Evolutionary conservation across 805 yeast genomes (phyloP), one percentile per base, ranked within the genome.

Genomic region (Saccharomycopsis fodiens): DNA sequence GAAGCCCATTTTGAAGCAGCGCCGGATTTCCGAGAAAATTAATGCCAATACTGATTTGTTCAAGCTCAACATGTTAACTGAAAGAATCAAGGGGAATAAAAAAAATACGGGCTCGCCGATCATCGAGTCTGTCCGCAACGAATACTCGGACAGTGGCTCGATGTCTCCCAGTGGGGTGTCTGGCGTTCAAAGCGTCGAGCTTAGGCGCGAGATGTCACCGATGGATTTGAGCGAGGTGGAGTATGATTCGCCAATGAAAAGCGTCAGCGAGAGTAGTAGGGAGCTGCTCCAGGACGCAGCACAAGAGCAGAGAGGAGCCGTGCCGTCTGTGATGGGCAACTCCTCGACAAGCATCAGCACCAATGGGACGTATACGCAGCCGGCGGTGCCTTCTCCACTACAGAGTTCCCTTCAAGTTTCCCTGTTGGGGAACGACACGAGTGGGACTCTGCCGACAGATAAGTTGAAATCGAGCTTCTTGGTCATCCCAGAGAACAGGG

Each of bases 11-110:
- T 60, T 70, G 51, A 70, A 70, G 52, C 62, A 65, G 54, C 58
- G 74, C 43, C 69, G 73, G 6, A 68, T 70, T 29, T 63, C 68
- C 50, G 74, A 68, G 49, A 62, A 62, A 57, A 68, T 70, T 60
- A 68, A 70, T 31, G 64, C 70, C 38, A 74, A 70, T 56, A 63
- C 70, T 30, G 68, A 69, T 23, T 42, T 52, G 22, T 43, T 50
- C 15, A 50, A 52, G 40, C 32, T 50, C 16, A 47, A 38, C 17
- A 43, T 46, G 17, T 32, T 42, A 13, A 22, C 40, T 2, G 41
- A 23, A 16, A 25, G 35, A 6, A 36, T 17, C 22, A 21, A 36
- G 22, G n/a, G 7, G 13, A 4, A 29, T 25, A 25, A 29, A n/a
- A 40, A 27, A 29, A 15, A n/a, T 23, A 29, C 31, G 15, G 7